Evolutionary conservation across 2,329 filamentous ascomycete genomes (phyloP).

Genomic region (Madurella mycetomatis): DNA sequence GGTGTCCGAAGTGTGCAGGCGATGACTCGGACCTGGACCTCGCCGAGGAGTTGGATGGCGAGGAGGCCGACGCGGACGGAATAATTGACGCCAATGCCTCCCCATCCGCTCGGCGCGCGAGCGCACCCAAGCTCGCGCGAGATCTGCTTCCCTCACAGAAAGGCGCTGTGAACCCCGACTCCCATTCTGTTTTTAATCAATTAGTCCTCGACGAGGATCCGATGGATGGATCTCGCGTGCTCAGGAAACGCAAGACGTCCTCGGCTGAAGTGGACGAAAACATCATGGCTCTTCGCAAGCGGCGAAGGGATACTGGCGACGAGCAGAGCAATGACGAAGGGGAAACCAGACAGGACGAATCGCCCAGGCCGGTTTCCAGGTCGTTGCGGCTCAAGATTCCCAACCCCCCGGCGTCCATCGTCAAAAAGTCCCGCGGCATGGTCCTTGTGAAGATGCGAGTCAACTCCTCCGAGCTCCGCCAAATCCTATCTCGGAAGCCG

Average conservation of each 20-base stretch:
- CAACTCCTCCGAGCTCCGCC: slow-evolving; percentile 53
- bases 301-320: slow-evolving; percentile 46
- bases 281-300: slow-evolving; percentile 48
- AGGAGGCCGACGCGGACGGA: slow-evolving; percentile 25
- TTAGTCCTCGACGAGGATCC: slow-evolving; percentile 67
- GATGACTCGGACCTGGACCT: slow-evolving; percentile 22
- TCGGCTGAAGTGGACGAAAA: slow-evolving; percentile 60
- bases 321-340: slow-evolving; percentile 36
- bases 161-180: slow-evolving; percentile 60
- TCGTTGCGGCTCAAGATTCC: slow-evolving; percentile 52
- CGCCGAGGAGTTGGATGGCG: slow-evolving; percentile 29
- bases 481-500: slow-evolving; percentile 55
- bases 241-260: slow-evolving; percentile 82
- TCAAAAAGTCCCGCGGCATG: slow-evolving; percentile 39
- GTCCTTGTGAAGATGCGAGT: slow-evolving; percentile 57
- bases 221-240: slow-evolving; percentile 68
- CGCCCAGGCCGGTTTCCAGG: slow-evolving; percentile 44
- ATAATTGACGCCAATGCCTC: slow-evolving; percentile 26
- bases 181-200: slow-evolving; percentile 73
- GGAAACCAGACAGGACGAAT: slow-evolving; percentile 30
- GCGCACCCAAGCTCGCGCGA: slow-evolving; percentile 61
- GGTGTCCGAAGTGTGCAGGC: slow-evolving; percentile 45
- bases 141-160: slow-evolving; percentile 68
- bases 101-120: slow-evolving; percentile 49
- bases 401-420: slow-evolving; percentile 38